Conservation (phyloP, 1,139 yeast genomes). For the Cylindricascospora bacillispora region DNA sequence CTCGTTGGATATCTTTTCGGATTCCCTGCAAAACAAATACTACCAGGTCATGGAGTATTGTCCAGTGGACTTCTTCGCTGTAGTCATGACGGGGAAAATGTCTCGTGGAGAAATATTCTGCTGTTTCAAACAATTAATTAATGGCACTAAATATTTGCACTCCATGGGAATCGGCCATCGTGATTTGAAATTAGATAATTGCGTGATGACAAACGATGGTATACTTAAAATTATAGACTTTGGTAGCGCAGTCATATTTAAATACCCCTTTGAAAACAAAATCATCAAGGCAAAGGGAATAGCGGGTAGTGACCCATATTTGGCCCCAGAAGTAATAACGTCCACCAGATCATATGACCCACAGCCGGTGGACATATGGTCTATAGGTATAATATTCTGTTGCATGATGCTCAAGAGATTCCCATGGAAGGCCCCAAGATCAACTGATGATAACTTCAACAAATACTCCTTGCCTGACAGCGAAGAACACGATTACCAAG, state of each 20-base stretch:
- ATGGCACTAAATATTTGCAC: constrained; percentile 77
- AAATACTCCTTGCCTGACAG: constrained; percentile 35
- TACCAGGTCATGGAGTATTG: constrained; percentile 97
- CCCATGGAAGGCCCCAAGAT: constrained; percentile 92
- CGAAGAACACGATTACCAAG: constrained; percentile 32
- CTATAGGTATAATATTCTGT: constrained; percentile 85
- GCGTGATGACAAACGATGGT: constrained; percentile 79
- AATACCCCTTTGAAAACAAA: constrained; percentile 73
- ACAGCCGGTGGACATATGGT: constrained; percentile 89
- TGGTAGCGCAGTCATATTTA: constrained; percentile 89
- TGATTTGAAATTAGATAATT: constrained; percentile 86
- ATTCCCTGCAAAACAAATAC: constrained; percentile 66
- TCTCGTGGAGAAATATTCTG: constrained; percentile 72
- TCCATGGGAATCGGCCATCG: constrained; percentile 86
- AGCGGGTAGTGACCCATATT: constrained; percentile 93
- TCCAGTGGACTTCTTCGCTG: constrained; percentile 89
- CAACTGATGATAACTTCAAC: constrained; percentile 70
- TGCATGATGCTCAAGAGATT: constrained; percentile 89
- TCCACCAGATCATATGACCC: constrained; percentile 64
- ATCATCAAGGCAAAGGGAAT: constrained; percentile 79
- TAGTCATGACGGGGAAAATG: constrained; percentile 94
- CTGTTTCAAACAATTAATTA: constrained; percentile 72
- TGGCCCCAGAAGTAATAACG: constrained; percentile 85
- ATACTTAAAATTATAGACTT: constrained; percentile 85
- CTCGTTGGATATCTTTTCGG: constrained; percentile 63